Evolutionary conservation across 1,284 basidiomycete species (phyloP), one percentile per base, ranked within the genome.

Genomic region (Coriolopsis trogii): DNA sequence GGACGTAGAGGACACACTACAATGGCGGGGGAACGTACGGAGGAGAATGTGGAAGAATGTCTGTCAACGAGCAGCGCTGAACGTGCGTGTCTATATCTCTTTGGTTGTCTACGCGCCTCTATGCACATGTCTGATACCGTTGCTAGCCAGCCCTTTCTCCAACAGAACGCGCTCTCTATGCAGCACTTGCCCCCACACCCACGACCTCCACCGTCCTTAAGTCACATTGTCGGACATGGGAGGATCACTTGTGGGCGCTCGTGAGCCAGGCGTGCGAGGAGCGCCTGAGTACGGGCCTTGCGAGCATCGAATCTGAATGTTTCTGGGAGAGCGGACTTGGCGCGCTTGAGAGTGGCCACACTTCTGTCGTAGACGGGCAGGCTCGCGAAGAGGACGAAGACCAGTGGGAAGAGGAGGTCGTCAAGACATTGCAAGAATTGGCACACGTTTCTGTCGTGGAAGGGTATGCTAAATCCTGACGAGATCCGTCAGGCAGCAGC

Each of bases 161-260:
- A 12, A 79, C 85, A 43, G 95, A 98, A 67, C 84, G 93, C 13
- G 81, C 87, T 0, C 73, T 98, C 0, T 96, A 95, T 62, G 95
- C 95, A 0, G 86, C 93, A 0, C 80, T 99, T 6, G 87, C 88
- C 0, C 95, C 95, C 3, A 82, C 85, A 0, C 77, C 81, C 3
- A 78, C 84, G 58, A 94, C 96, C 4, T 82, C 91, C 0, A 76
- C 76, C 6, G 79, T 93, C 6, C 85, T 98, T 9, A 82, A 82
- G 62, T 80, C 86, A 0, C 87, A 91, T 4, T 95, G 93, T 65
- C 74, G 86, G 29, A 89, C 87, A 23, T 99, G 95, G 95, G 90
- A 95, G 67, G 96, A 99, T 65, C 85, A 94, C 59, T 77, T 98
- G 0, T 99, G 96, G 97, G 93, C 92, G 1, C 87, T 93, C 60